phyloP scores from a whole-genome alignment of 2,329 filamentous ascomycete species.

The Dothiorella sarmentorum region DNA sequence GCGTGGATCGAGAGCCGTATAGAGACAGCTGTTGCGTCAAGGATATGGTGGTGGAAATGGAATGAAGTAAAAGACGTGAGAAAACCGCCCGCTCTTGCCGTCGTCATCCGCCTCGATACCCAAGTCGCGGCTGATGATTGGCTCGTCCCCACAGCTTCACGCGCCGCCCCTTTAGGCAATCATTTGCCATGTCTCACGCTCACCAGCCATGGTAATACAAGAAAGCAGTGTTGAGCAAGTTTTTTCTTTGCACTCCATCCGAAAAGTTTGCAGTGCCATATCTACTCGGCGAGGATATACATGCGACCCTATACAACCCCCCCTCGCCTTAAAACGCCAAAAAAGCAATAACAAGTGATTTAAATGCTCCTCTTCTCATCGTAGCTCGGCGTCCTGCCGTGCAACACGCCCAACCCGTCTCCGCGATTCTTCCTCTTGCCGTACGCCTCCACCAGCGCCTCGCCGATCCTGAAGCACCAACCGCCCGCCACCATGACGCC shows the following conservation, averaged over 20 bases:
- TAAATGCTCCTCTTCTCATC: slow-evolving; percentile 13
- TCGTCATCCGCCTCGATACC: slow-evolving; percentile 2
- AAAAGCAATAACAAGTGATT: background rate
- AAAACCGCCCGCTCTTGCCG: background rate
- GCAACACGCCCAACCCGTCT: slow-evolving; percentile 47
- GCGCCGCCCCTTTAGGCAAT: background rate
- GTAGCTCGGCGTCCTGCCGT: slow-evolving; percentile 9
- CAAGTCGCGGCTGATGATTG: background rate
- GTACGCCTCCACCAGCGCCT: slow-evolving; percentile 62
- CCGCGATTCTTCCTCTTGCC: slow-evolving; percentile 40
- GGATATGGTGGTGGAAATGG: background rate
- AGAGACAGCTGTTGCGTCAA: background rate
- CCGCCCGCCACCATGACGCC: slow-evolving; percentile 91
- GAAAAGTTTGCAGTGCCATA: background rate
- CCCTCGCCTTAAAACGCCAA: background rate
- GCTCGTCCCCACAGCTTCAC: background rate
- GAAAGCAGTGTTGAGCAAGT: background rate
- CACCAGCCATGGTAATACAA: no score
- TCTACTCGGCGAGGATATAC: slow-evolving; percentile 5
- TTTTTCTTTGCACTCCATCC: background rate
- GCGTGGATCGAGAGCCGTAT: background rate
- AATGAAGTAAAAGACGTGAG: background rate
- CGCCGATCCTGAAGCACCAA: slow-evolving; percentile 83
- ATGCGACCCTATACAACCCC: slow-evolving; percentile 3
- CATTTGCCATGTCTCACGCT: background rate